These are phyloP conservation scores for Teunomyces panamensis DNA, from an alignment of 805 yeast species.

Conservation along the genomic window DNA sequence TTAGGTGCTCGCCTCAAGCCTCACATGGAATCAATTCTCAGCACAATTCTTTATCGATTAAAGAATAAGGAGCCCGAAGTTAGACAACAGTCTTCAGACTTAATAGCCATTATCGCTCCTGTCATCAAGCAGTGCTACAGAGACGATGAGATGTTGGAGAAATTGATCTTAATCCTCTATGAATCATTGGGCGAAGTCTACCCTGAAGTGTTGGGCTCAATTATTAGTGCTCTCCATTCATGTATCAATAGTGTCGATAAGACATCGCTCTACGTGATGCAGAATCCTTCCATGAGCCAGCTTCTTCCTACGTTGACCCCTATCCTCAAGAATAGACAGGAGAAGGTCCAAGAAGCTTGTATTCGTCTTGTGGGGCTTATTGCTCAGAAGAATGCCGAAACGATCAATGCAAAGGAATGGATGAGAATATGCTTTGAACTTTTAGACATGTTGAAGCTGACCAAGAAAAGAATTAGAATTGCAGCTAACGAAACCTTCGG, in stretches of 20 bases:
- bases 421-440: slow-evolving; percentile 92
- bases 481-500: slow-evolving; percentile 93
- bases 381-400: slow-evolving; percentile 76
- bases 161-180: slow-evolving; percentile 71
- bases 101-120: slow-evolving; percentile 64
- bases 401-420: slow-evolving; percentile 92
- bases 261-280: slow-evolving; percentile 48
- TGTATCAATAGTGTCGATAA: slow-evolving; percentile 62
- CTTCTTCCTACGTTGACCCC: slow-evolving; percentile 88
- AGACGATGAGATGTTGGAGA: slow-evolving; percentile 59
- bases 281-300: slow-evolving; percentile 74
- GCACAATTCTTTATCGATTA: slow-evolving; percentile 68
- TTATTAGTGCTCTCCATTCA: slow-evolving; percentile 65
- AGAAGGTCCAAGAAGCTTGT: slow-evolving; percentile 82
- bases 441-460: slow-evolving; percentile 82
- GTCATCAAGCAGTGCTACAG: slow-evolving; percentile 59
- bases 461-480: slow-evolving; percentile 69
- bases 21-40: slow-evolving; percentile 67
- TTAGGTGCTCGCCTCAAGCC: slow-evolving; percentile 66
- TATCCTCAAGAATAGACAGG: slow-evolving; percentile 83
- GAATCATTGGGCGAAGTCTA: slow-evolving; percentile 93
- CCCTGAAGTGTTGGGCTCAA: slow-evolving; percentile 90
- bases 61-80: slow-evolving; percentile 68
- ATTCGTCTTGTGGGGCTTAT: slow-evolving; percentile 78
- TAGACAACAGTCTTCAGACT: slow-evolving; percentile 81